Evolutionary conservation across 192 early-diverging fungal genomes (phyloP), one percentile per base, ranked within the genome.

Genomic region (Coemansia sp.): DNA sequence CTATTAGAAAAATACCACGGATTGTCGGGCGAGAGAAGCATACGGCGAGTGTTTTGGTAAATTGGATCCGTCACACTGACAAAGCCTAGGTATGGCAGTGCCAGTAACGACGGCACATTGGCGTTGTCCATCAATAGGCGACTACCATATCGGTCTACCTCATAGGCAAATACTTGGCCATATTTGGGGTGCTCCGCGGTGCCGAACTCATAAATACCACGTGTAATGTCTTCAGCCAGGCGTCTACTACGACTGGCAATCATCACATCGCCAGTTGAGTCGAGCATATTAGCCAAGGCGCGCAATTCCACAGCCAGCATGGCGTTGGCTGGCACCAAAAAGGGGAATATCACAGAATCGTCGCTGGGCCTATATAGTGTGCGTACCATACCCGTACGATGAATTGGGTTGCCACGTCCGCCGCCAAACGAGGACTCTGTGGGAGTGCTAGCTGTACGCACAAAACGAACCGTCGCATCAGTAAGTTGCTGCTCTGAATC

Each of bases 41-140:
- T 65, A 0, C 53, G 27, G 12, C 89, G 78, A 14, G 89, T 90
- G 36, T 74, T 78, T 50, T 46, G 48, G 65, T 91, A 91, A 4
- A 86, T 38, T 11, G 80, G n/a, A 53, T 89, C 78, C 19, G 62
- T 57, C 0, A 48, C 51, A 10, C 61, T 19, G 23, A 86, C 68
- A 69, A 87, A 90, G 27, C 85, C 89, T 15, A 88, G 64, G 17
- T 85, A 69, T 7, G 89, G 89, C 32, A 90, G 64, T n/a, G 83
- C 73, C 11, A 89, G 73, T 12, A 90, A 74, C 4, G 79, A 82
- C 5, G 89, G 89, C 27, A 87, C 75, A 46, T 88, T 89, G 19
- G 89, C 89, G 63, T 90, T 87, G 69, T 90, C 89, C 89, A 88
- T 89, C 10, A 90, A 57, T 32, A 87, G 34, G 12, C 64, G 65